Evolutionary conservation across 2,329 filamentous ascomycete species (phyloP).

Genomic region (Dendryphion nanum): DNA sequence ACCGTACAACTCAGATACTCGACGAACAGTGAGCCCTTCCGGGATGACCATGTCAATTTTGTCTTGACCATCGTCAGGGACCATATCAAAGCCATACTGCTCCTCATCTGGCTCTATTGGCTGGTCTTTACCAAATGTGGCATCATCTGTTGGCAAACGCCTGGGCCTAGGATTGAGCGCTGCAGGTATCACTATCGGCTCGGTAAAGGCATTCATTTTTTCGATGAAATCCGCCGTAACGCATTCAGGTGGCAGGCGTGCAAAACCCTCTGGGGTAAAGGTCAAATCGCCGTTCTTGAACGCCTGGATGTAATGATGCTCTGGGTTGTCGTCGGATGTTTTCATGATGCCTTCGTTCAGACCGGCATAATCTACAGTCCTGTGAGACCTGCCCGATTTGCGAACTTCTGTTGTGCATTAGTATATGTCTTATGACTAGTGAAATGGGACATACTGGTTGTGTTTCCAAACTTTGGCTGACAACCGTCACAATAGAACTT

Average conservation of each 20-base stretch:
- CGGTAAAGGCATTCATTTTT: conserved; percentile 60
- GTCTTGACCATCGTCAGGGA: conserved; percentile 62
- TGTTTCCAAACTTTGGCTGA: conserved; percentile 59
- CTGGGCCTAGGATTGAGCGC: conserved; percentile 57
- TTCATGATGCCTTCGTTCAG: conserved; percentile 66
- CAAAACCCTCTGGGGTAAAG: conserved; percentile 61
- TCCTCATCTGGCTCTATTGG: conserved; percentile 15
- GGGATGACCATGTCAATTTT: conserved; percentile 68
- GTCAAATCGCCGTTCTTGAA: conserved; percentile 64
- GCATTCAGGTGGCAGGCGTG: conserved; percentile 62
- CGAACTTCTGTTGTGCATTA: conserved; percentile 50
- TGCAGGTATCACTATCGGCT: conserved; percentile 66
- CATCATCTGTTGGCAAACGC: not conserved
- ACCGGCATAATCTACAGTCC: conserved; percentile 66
- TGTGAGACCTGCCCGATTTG: conserved; percentile 64
- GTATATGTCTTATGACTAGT: conserved; percentile 10
- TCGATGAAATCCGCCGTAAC: conserved; percentile 64
- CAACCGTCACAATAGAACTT: conserved; percentile 65
- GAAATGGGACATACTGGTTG: conserved; percentile 50
- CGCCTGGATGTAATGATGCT: conserved; percentile 67
- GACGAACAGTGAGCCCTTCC: conserved; percentile 60
- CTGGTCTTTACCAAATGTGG: not conserved
- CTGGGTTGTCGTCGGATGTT: conserved; percentile 61
- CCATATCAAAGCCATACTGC: conserved; percentile 50
- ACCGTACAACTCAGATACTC: conserved; percentile 63